phyloP scores from a whole-genome alignment of 2,329 filamentous ascomycete genomes.

The Epichloe sibirici region DNA sequence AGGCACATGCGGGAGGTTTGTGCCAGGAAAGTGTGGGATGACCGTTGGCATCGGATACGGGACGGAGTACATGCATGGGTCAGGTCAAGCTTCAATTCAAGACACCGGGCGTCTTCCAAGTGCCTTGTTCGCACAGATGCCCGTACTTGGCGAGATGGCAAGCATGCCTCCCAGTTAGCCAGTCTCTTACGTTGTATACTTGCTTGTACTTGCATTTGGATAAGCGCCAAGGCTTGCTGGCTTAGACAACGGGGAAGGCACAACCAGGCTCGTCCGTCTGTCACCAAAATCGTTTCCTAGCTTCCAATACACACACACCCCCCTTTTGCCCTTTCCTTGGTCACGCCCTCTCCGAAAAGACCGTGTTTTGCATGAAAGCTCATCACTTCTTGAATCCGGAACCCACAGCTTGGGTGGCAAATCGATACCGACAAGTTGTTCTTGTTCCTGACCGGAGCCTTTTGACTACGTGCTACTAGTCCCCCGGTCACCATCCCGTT shows the following conservation, averaged over 20 bases:
- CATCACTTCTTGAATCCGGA: not conserved
- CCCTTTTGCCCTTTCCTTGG: not conserved
- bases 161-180: too few relatives aligned
- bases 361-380: not conserved
- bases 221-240: not conserved
- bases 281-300: not conserved
- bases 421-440: not conserved
- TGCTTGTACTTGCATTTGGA: not conserved
- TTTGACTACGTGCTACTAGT: constrained; percentile 1
- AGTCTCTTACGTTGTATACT: too few relatives aligned
- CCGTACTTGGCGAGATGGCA: too few relatives aligned
- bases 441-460: not conserved
- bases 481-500: not conserved
- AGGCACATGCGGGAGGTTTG: not conserved
- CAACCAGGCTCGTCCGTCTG: not conserved
- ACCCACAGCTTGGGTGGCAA: not conserved
- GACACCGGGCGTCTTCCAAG: too few relatives aligned
- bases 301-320: not conserved
- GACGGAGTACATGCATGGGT: not conserved
- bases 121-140: too few relatives aligned
- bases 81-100: not conserved
- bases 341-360: not conserved
- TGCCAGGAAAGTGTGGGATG: too few relatives aligned
- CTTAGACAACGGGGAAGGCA: not conserved
- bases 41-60: too few relatives aligned